Evolutionary conservation across 306 rosid species (phyloP), one percentile per base, ranked within the genome.

Genomic region (Morella rubra): DNA sequence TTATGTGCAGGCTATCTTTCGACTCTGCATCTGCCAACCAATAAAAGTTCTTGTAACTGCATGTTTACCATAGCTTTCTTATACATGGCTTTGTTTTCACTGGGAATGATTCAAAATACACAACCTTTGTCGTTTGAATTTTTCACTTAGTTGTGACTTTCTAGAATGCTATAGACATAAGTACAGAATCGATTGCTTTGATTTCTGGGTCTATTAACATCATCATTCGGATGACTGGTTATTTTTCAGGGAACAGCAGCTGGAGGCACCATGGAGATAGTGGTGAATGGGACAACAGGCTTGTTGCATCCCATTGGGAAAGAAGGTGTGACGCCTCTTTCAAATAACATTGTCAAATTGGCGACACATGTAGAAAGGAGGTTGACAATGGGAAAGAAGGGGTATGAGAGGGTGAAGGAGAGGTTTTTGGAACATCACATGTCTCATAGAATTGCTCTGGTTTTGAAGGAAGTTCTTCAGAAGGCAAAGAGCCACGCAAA

Each of bases 181-280:
- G 37, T 32, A 2, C 37, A 32, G 37, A 32, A 32, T 32, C 37
- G 0, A 32, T 32, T 22, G 75, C 32, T 27, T 14, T 7, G 27
- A 47, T 41, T 27, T 32, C 0, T 62, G 4, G 24, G 18, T 8
- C 75, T 1, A 41, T 66, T 40, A 50, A 22, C 37, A 40, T 5
- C 27, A 1, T 7, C 19, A 16, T 67, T 51, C 13, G 11, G 10
- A 10, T 45, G 15, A 6, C 60, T 32, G 51, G 71, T 54, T 55
- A 41, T 52, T 66, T 32, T 37, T 6, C 84, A 89, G 98, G 98
- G 97, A 65, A 92, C 96, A 18, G 96, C 95, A 4, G 98, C 97
- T 68, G 97, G 97, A 73, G 96, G 97, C 32, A 92, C 98, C 13
- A 89, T 85, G 92, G 97, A 92, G 87, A 95, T 95, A 50, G 95